Evolutionary conservation across 2,329 filamentous ascomycete genomes (phyloP), one percentile per base, ranked within the genome.

Genomic region (Fusarium buharicum): DNA sequence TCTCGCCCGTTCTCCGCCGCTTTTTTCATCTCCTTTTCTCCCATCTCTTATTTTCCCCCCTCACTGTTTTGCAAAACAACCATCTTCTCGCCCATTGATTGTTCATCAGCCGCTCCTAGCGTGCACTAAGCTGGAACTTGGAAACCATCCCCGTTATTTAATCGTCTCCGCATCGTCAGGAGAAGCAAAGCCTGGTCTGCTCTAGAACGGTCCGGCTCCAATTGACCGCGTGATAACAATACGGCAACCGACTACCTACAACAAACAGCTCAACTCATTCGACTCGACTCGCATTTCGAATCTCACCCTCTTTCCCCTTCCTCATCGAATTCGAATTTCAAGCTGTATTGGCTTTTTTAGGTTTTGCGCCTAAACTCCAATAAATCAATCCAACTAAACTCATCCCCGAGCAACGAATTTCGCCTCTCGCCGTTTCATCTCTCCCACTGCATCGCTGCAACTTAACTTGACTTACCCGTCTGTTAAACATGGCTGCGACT

Each of bases 401-500:
- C 40, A 46, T 22, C 36, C 50, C 20, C 20, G 20, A 22, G 20
- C 20, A 54, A 44, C 36, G 33, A 24, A n/a, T 40, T 22, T 43
- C 34, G n/a, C 44, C 45, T 38, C 24, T 38, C 39, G 13, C 36
- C 44, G 18, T 43, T 37, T 28, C n/a, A 28, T 11, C 30, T 24
- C 57, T 27, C 20, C 33, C 18, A 30, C n/a, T 38, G 30, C 22
- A 28, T 48, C 33, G 20, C 37, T 22, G 17, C 49, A 48, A 37
- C 10, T 14, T 22, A 6, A 22, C 20, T 22, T n/a, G n/a, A n/a
- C n/a, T n/a, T n/a, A n/a, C 20, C 37, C 34, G 24, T 48, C 18
- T 20, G 41, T 36, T 36, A 33, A 65, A 38, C 24, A 74, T 74
- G 72, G 72, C 72, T 30, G 72, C 72, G 51, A 74, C 72, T 16